These are phyloP conservation scores for Barnettozyma sucrosica DNA, from an alignment of 805 yeast genomes.

Conservation along the genomic window DNA sequence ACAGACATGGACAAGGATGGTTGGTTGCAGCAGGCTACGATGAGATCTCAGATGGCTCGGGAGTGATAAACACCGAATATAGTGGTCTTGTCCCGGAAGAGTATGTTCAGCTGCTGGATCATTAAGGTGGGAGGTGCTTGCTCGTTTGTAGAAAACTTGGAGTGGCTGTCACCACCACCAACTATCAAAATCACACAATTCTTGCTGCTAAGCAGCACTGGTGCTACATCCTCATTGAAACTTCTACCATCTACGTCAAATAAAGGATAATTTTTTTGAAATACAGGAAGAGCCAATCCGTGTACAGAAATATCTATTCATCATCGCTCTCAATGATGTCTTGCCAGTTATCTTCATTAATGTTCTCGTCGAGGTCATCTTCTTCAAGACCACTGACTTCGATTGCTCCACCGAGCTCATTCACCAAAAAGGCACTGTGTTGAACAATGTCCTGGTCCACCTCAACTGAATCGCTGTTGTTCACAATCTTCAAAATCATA, in stretches of 20 bases:
- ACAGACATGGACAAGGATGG: slow-evolving; percentile 98
- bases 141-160: background rate
- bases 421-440: slow-evolving; percentile 46
- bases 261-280: background rate
- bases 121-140: background rate
- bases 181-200: background rate
- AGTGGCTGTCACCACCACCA: background rate
- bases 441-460: slow-evolving; percentile 53
- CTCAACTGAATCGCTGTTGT: slow-evolving; percentile 23
- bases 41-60: slow-evolving; percentile 52
- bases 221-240: background rate
- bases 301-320: slow-evolving; percentile 8
- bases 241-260: slow-evolving; percentile 1
- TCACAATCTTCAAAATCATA: slow-evolving; percentile 8
- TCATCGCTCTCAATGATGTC: slow-evolving; percentile 40
- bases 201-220: background rate
- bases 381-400: slow-evolving; percentile 55
- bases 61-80: background rate
- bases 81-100: slow-evolving; percentile 95
- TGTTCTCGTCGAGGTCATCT: slow-evolving; percentile 31
- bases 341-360: slow-evolving; percentile 43
- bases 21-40: slow-evolving; percentile 59
- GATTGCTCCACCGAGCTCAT: slow-evolving; percentile 57
- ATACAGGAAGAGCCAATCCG: background rate
- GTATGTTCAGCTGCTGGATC: slow-evolving; percentile 56